A percentile compares a stretch with the other conserved stretches of the same genome.
phyloP scores from a whole-genome alignment of 1,284 basidiomycete genomes.

The Marasmius fiardii region DNA sequence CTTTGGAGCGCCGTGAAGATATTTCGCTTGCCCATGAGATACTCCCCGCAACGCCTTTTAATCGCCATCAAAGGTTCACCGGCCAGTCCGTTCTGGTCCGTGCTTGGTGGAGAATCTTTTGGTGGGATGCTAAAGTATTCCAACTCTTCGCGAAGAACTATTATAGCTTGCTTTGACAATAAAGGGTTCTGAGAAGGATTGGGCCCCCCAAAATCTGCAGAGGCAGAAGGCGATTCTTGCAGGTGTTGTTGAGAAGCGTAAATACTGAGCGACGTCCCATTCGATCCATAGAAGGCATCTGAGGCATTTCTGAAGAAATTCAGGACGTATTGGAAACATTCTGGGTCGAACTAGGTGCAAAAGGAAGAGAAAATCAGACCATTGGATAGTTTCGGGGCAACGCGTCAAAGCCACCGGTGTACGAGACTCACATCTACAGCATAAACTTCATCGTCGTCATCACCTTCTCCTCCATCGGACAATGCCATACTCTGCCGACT shows the following conservation, averaged over 20 bases:
- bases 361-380: constrained; percentile 12
- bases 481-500: constrained; percentile 79
- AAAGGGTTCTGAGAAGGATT: constrained; percentile 82
- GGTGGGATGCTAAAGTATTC: constrained; percentile 97
- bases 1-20: constrained; percentile 98
- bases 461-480: constrained; percentile 72
- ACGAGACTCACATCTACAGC: constrained; percentile 80
- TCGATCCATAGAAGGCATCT: constrained; percentile 89
- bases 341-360: constrained; percentile 84
- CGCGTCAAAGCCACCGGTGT: not conserved
- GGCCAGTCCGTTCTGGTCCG: constrained; percentile 76
- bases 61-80: constrained; percentile 74
- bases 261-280: constrained; percentile 62
- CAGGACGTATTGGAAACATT: constrained; percentile 93
- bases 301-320: constrained; percentile 88
- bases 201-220: constrained; percentile 51
- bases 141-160: constrained; percentile 95
- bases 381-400: constrained; percentile 11
- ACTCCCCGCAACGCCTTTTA: constrained; percentile 83
- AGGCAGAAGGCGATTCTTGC: constrained; percentile 49
- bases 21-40: constrained; percentile 84
- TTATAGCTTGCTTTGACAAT: constrained; percentile 95
- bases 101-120: constrained; percentile 58
- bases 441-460: constrained; percentile 93
- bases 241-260: constrained; percentile 80